Conservation (phyloP, 441 rosid species). For the Arabidopsis lyrata region DNA sequence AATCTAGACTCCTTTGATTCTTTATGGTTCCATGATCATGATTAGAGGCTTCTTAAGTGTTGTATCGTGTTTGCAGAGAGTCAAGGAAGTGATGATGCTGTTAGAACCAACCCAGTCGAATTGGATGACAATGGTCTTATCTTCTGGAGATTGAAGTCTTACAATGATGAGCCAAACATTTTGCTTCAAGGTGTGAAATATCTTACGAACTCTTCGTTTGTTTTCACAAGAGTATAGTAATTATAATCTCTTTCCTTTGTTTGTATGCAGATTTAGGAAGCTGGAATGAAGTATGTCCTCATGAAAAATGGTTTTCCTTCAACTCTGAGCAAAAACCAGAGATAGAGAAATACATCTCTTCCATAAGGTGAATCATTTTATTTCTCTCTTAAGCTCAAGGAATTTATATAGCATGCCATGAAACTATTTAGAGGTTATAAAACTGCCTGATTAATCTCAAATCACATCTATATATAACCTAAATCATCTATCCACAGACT, state of each 20-base stretch:
- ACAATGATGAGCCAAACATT: conserved; percentile 49
- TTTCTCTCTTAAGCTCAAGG: not conserved
- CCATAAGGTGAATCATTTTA: conserved; percentile 50
- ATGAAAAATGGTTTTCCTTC: conserved; percentile 76
- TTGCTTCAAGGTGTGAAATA: conserved; percentile 75
- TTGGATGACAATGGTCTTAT: conserved; percentile 56
- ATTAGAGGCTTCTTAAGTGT: not conserved
- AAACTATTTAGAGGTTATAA: not conserved
- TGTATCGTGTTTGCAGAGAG: conserved; percentile 46
- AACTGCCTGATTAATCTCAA: not conserved
- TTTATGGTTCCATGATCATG: conserved; percentile 8
- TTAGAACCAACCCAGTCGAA: conserved; percentile 66
- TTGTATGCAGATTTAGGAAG: conserved; percentile 56
- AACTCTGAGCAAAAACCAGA: conserved; percentile 63
- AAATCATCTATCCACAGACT: not conserved
- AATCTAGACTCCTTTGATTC: conserved; percentile 25
- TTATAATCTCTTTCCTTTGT: conserved; percentile 7
- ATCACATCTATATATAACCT: not conserved
- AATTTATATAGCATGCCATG: not conserved
- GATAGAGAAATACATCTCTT: conserved; percentile 70
- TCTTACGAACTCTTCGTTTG: conserved; percentile 12
- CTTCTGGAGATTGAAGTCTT: conserved; percentile 71
- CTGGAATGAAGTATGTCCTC: conserved; percentile 43
- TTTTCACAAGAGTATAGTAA: conserved; percentile 4
- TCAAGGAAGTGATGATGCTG: conserved; percentile 63